Conservation (phyloP, 2,329 filamentous ascomycete species). For the Cladobotryum mycophilum region DNA sequence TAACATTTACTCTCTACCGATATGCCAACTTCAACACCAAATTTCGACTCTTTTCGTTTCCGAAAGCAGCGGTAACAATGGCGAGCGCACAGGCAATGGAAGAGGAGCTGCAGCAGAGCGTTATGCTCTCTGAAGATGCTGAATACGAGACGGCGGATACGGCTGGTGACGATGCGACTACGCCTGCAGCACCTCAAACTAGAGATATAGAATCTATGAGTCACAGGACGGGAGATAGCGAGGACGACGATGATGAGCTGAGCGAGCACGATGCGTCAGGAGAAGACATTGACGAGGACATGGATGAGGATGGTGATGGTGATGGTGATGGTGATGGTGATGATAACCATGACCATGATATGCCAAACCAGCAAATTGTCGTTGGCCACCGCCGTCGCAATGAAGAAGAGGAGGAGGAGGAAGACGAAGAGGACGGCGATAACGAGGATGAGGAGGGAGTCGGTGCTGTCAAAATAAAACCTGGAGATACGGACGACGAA, state of each 20-base stretch:
- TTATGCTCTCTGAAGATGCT: constrained; percentile 44
- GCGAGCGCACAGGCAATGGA: constrained; percentile 49
- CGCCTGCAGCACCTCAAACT: constrained; percentile 15
- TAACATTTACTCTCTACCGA: constrained; percentile 19
- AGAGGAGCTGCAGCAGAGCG: constrained; percentile 52
- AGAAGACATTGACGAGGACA: constrained; percentile 35
- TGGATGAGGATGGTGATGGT: constrained; percentile 26
- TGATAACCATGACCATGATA: constrained; percentile 33
- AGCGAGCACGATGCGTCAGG: constrained; percentile 36
- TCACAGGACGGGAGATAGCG: background rate
- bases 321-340: constrained; percentile 38
- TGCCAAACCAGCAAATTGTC: constrained; percentile 22
- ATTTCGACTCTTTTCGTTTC: constrained; percentile 14
- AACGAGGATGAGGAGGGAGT: constrained; percentile 45
- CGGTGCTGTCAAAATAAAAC: constrained; percentile 51
- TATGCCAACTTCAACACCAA: constrained; percentile 22
- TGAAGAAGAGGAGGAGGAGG: constrained; percentile 25
- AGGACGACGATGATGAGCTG: constrained; percentile 30
- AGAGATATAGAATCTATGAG: background rate
- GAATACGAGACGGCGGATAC: constrained; percentile 34
- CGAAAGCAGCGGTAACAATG: constrained; percentile 33
- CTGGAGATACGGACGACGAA: constrained; percentile 39
- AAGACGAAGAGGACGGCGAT: constrained; percentile 28
- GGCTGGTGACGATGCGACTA: constrained; percentile 22
- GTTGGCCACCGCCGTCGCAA: constrained; percentile 15